Percentiles rank a stretch among this genome's conserved stretches.
Conservation (phyloP, 345 rosid genomes). For the Microcos paniculata region DNA sequence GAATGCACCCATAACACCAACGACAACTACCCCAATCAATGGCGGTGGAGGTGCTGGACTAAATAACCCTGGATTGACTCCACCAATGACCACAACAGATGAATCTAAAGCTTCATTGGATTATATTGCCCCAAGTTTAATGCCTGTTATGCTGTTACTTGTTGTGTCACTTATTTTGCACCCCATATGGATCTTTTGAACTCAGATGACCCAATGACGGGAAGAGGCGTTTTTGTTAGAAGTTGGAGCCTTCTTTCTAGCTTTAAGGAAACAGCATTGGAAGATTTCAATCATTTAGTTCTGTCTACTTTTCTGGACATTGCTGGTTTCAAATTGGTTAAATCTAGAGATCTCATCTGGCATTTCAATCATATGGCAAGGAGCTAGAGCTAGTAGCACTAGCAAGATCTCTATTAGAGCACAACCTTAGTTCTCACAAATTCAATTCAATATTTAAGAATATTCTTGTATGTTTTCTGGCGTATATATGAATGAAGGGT, state of each 20-base stretch:
- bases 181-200: constrained; percentile 8
- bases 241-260: constrained; percentile 25
- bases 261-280: neutral
- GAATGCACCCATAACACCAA: constrained; percentile 9
- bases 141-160: constrained; percentile 7
- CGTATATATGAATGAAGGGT: neutral
- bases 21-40: constrained; percentile 11
- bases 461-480: constrained; percentile 1
- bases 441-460: constrained; percentile 3
- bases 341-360: neutral
- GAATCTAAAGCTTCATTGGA: constrained; percentile 29
- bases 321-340: neutral
- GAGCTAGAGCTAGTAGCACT: neutral
- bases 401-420: constrained; percentile 6
- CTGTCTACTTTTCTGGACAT: neutral
- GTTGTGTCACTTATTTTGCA: constrained; percentile 16
- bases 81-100: constrained; percentile 25
- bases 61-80: constrained; percentile 28
- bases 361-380: neutral
- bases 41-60: constrained; percentile 30
- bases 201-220: neutral
- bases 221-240: constrained; percentile 32
- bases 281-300: neutral
- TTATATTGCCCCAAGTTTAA: neutral
- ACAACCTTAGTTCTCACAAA: neutral